Conservation (phyloP, 306 rosid species). For the Gastrolobium bilobum region DNA sequence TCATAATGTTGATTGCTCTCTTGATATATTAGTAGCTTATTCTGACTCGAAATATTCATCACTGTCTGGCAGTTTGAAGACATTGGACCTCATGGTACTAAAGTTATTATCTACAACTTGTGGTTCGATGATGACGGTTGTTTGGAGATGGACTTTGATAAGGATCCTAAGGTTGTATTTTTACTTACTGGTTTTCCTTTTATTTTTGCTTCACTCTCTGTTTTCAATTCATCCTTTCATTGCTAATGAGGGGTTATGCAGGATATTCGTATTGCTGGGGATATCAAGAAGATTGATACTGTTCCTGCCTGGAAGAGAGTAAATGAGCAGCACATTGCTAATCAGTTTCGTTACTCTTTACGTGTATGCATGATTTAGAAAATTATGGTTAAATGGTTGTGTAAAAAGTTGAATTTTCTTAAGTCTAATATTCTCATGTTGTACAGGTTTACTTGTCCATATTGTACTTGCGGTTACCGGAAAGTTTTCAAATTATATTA, state of each 20-base stretch:
- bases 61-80: conserved; percentile 71
- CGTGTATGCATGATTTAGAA: conserved; percentile 68
- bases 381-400: conserved; percentile 24
- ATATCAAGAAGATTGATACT: conserved; percentile 56
- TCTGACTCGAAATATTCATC: conserved; percentile 32
- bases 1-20: conserved; percentile 12
- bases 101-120: conserved; percentile 86
- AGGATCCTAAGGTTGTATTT: conserved; percentile 71
- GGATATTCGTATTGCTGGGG: conserved; percentile 85
- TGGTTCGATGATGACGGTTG: conserved; percentile 78
- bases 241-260: conserved; percentile 48
- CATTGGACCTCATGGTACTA: conserved; percentile 90
- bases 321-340: conserved; percentile 84
- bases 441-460: conserved; percentile 87
- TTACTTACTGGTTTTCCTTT: conserved; percentile 21
- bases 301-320: conserved; percentile 42
- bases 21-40: conserved; percentile 18
- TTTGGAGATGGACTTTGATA: conserved; percentile 78
- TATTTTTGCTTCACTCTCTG: background rate
- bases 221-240: conserved; percentile 25
- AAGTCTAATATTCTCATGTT: conserved; percentile 48
- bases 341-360: conserved; percentile 73
- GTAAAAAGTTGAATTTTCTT: conserved; percentile 17
- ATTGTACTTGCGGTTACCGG: conserved; percentile 83
- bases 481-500: conserved; percentile 69